Base-by-base conservation (phyloP, 352 stramenopile genomes). In the Pythium phragmiticola region DNA sequence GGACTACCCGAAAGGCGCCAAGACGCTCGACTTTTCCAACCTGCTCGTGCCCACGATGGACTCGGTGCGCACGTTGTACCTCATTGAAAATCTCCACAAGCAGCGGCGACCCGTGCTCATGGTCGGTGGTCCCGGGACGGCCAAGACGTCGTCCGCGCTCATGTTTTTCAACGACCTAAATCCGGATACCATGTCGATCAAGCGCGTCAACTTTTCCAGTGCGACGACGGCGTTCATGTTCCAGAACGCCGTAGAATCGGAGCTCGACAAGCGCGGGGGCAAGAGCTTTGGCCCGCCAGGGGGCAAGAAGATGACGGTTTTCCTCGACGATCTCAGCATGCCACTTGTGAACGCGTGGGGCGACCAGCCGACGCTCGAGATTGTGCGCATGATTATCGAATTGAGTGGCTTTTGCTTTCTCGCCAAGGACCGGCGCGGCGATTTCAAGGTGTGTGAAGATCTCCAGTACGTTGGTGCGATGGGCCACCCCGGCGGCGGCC, bases 221-320 rank as follows among this genome's bases (percentile, higher is more conserved):
- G 97, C 97, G 0, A 99, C 97, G 26, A 98, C 96, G 11, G 89
- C 96, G 23, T 98, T 98, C 64, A 99, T 99, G 94, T 98, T 98
- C 66, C 97, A 99, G 69, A 98, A 95, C 49, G 90, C 94, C 0
- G 96, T 99, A 50, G 97, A 99, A 73, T 90, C 92, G n/a, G 94
- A 99, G 61, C 80, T 99, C 13, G 97, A 99, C 63, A 99, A 99
- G 76, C 90, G 96, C 42, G 96, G 96, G 34, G 97, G 97, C 13
- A 98, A 98, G 74, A 99, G 97, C 62, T 99, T 99, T 70, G 96
- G 97, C 33, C 97, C 97, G 37, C 95, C 97, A 6, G 96, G 97
- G 52, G 96, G 96, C 17, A 99, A 99, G 77, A 98, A 98, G 66
- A 99, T 99, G 97, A 99, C 95, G 0, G 95, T 99, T 12, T 99